These are phyloP conservation scores for Chrysanthemum makinoi DNA, from an alignment of 129 eudicot species.

Conservation along the genomic window DNA sequence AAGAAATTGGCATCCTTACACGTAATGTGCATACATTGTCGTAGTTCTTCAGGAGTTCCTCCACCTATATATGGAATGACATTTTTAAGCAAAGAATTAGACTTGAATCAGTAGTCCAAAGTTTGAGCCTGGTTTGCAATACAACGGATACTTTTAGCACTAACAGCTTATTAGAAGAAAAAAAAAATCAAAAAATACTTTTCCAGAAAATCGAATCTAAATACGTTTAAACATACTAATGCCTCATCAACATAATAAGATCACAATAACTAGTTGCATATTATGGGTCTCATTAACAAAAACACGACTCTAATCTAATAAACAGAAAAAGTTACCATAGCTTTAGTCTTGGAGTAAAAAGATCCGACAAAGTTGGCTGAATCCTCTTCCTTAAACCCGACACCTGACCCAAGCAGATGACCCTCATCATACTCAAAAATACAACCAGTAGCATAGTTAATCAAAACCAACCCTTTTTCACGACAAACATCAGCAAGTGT, in stretches of 20 bases:
- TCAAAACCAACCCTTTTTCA: conserved; percentile 53
- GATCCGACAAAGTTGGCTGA: conserved; percentile 67
- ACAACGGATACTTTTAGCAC: no score
- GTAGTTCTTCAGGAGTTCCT: conserved; percentile 19
- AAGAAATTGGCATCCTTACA: conserved; percentile 21
- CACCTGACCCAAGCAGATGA: conserved; percentile 57
- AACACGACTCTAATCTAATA: not conserved
- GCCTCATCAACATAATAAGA: no score
- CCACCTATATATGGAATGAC: conserved; percentile 7
- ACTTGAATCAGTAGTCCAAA: no score
- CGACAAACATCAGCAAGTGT: conserved; percentile 68
- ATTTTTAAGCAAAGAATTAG: no score
- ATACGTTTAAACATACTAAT: no score
- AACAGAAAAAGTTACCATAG: conserved; percentile 48
- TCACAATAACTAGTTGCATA: no score
- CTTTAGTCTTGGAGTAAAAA: conserved; percentile 86
- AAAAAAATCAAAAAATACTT: no score
- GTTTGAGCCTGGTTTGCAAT: no score
- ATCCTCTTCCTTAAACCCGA: conserved; percentile 77
- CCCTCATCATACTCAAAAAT: conserved; percentile 57
- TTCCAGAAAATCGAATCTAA: no score
- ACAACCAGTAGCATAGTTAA: conserved; percentile 72
- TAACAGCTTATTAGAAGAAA: no score
- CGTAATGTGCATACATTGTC: conserved; percentile 25
- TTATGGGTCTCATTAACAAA: not conserved